Evolutionary conservation across 805 yeast genomes (phyloP).

Genomic region (Kodamaea neixiangensis): DNA sequence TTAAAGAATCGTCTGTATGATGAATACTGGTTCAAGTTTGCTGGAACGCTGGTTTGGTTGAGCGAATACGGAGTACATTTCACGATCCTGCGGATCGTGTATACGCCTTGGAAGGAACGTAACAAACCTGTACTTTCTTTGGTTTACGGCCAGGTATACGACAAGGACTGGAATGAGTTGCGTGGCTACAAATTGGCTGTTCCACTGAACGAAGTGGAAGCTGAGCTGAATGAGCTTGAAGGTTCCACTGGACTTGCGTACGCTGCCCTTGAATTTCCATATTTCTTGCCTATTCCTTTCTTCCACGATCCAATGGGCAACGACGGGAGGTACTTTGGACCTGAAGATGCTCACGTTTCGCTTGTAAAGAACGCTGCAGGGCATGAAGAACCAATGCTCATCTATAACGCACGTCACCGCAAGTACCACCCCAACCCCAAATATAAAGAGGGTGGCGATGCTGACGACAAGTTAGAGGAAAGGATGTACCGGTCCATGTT

Average conservation of each 20-base stretch:
- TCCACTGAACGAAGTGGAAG: constrained; percentile 19
- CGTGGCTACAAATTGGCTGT: constrained; percentile 23
- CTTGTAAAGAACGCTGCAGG: constrained; percentile 34
- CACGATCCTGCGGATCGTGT: constrained; percentile 40
- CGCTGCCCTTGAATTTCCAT: constrained; percentile 23
- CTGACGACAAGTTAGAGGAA: constrained; percentile 3
- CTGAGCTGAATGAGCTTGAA: neutral
- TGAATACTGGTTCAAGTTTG: constrained; percentile 46
- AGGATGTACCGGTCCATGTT: constrained; percentile 29
- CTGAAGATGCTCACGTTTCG: constrained; percentile 53
- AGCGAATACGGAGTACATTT: constrained; percentile 51
- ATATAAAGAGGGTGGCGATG: constrained; percentile 1
- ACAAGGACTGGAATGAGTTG: constrained; percentile 25
- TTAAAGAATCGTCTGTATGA: constrained; percentile 9
- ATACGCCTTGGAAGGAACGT: constrained; percentile 24
- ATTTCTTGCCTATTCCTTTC: constrained; percentile 31
- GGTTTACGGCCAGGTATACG: constrained; percentile 24
- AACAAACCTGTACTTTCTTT: constrained; percentile 30
- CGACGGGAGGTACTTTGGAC: constrained; percentile 37
- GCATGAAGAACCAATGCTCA: constrained; percentile 47
- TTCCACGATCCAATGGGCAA: constrained; percentile 25
- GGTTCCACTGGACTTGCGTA: neutral
- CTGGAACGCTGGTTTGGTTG: constrained; percentile 57
- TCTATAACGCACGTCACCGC: constrained; percentile 39
- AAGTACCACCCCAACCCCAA: constrained; percentile 11